Percentiles rank a stretch among this genome's conserved stretches.
These are phyloP conservation scores for Neostapfia colusana DNA, from an alignment of 176 grass and related monocot species.

Conservation along the genomic window DNA sequence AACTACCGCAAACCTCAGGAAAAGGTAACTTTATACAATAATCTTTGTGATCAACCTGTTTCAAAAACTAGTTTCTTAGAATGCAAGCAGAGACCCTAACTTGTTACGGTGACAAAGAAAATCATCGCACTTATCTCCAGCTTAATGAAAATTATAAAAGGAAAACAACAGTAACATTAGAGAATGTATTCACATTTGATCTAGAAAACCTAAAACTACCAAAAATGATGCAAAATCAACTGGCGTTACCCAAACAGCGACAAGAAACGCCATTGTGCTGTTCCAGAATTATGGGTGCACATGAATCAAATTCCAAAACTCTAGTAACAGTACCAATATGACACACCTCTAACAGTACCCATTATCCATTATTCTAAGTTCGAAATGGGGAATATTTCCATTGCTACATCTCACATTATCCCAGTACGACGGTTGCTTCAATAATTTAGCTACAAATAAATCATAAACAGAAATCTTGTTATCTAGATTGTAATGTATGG, in stretches of 20 bases:
- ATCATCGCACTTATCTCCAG: not conserved
- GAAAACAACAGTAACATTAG: not conserved
- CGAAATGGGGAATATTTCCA: not conserved
- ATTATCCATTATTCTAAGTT: not conserved
- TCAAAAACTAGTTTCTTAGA: not conserved
- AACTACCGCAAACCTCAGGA: not conserved
- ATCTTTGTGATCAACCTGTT: not conserved
- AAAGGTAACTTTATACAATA: not conserved
- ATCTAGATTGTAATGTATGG: not conserved
- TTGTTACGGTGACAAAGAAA: not conserved
- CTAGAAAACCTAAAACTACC: not conserved
- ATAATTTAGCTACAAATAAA: not conserved
- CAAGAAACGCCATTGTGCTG: not conserved
- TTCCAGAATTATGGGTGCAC: not conserved
- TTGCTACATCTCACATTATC: slow-evolving; percentile 13
- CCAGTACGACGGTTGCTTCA: not conserved
- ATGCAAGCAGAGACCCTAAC: not conserved
- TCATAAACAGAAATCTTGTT: not conserved
- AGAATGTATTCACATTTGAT: not conserved
- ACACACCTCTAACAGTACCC: not conserved
- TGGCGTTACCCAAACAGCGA: not conserved
- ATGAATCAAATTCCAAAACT: not conserved
- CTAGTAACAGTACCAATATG: not conserved
- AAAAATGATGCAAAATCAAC: not conserved
- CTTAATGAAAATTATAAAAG: not conserved